phyloP scores from a whole-genome alignment of 768 basidiomycete species.

The Suillus bovinus region DNA sequence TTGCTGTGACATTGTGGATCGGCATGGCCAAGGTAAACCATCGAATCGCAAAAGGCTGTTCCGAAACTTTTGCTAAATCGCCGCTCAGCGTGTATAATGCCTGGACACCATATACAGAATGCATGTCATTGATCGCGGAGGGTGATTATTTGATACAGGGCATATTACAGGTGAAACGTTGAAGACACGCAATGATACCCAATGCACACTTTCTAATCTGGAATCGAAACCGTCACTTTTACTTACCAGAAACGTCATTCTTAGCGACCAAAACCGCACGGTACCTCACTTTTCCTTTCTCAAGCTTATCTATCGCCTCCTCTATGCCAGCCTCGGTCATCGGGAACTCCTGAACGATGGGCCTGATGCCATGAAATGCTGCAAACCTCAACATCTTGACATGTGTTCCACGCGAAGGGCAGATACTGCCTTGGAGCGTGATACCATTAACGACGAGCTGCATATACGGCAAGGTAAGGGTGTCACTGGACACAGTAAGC shows the following conservation, averaged over 20 bases:
- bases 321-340: slow-evolving; percentile 32
- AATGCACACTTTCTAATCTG: neutral
- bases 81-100: neutral
- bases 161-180: neutral
- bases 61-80: neutral
- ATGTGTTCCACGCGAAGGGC: slow-evolving; percentile 29
- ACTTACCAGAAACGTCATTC: neutral
- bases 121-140: neutral
- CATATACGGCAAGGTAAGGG: slow-evolving; percentile 26
- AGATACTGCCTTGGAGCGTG: slow-evolving; percentile 25
- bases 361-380: slow-evolving; percentile 28
- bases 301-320: slow-evolving; percentile 26
- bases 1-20: neutral
- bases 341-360: slow-evolving; percentile 33
- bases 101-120: neutral
- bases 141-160: neutral
- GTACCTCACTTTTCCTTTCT: slow-evolving; percentile 30
- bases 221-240: neutral
- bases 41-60: neutral
- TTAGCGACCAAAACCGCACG: slow-evolving; percentile 29
- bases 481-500: slow-evolving; percentile 23
- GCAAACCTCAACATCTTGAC: slow-evolving; percentile 37
- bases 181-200: neutral
- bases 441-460: slow-evolving; percentile 19
- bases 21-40: neutral